phyloP scores from a whole-genome alignment of 2,329 filamentous ascomycete genomes.

The Triangularia verruculosa region DNA sequence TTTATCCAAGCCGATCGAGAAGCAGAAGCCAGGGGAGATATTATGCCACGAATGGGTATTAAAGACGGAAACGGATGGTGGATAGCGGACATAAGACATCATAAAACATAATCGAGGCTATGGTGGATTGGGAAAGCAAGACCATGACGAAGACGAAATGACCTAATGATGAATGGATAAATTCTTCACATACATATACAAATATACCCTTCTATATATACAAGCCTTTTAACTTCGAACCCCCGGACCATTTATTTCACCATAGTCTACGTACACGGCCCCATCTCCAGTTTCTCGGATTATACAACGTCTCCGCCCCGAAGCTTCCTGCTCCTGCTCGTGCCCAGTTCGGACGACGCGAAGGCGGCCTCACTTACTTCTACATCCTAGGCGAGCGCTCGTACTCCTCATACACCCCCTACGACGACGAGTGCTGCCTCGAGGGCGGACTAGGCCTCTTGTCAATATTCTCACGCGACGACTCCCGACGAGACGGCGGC shows the following conservation, averaged over 20 bases:
- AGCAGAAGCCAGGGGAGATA: conserved; percentile 20
- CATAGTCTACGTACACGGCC: no score
- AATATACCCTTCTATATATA: not conserved
- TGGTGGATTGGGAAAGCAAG: not conserved
- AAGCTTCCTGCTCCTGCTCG: not conserved
- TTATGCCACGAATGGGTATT: conserved; percentile 12
- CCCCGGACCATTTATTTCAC: no score
- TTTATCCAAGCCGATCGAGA: conserved; percentile 19
- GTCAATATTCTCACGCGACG: not conserved
- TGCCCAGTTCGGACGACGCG: not conserved
- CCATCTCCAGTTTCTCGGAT: no score
- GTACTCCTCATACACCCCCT: not conserved
- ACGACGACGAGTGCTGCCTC: not conserved
- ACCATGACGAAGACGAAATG: not conserved
- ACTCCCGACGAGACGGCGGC: not conserved
- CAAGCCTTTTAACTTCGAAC: not conserved
- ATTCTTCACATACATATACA: not conserved
- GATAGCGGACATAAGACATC: no score
- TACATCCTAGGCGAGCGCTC: not conserved
- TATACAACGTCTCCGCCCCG: not conserved
- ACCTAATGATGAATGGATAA: not conserved
- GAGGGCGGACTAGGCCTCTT: not conserved
- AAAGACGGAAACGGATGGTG: not conserved
- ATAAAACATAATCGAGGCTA: not conserved
- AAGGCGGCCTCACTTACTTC: not conserved